Evolutionary conservation across 106 monocot genomes (phyloP).

Genomic region (Triglochin maritima): DNA sequence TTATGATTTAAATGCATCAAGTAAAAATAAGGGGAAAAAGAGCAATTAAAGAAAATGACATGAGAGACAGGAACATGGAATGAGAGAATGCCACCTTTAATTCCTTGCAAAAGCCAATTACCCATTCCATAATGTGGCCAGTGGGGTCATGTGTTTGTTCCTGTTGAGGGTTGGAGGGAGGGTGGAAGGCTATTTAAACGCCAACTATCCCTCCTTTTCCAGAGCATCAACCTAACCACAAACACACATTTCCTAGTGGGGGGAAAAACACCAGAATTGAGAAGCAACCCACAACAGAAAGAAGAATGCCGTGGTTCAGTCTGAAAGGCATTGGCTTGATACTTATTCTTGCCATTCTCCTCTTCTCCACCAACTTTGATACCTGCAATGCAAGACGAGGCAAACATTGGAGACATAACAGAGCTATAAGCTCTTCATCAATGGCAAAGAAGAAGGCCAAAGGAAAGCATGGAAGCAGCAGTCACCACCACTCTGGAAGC

Average conservation of each 20-base stretch:
- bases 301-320: conserved; percentile 5
- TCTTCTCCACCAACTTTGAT: conserved; percentile 10
- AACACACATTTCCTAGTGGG: not conserved
- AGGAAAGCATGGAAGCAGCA: not conserved
- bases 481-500: conserved; percentile 6
- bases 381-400: conserved; percentile 24
- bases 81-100: conserved; percentile 1
- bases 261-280: not conserved
- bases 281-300: conserved; percentile 9
- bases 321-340: conserved; percentile 8
- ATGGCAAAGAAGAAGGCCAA: conserved; percentile 8
- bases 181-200: conserved; percentile 38
- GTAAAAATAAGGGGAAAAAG: not conserved
- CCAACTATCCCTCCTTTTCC: conserved; percentile 20
- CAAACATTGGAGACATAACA: conserved; percentile 16
- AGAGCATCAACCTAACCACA: not conserved
- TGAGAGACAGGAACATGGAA: not conserved
- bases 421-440: not conserved
- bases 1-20: not conserved
- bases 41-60: not conserved
- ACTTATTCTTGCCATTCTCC: conserved; percentile 12
- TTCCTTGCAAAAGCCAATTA: not conserved
- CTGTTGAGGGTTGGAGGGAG: conserved; percentile 9
- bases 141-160: not conserved
- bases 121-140: not conserved